Base-by-base conservation (phyloP, 148 eudicot species). In the Heliosperma pusillum region DNA sequence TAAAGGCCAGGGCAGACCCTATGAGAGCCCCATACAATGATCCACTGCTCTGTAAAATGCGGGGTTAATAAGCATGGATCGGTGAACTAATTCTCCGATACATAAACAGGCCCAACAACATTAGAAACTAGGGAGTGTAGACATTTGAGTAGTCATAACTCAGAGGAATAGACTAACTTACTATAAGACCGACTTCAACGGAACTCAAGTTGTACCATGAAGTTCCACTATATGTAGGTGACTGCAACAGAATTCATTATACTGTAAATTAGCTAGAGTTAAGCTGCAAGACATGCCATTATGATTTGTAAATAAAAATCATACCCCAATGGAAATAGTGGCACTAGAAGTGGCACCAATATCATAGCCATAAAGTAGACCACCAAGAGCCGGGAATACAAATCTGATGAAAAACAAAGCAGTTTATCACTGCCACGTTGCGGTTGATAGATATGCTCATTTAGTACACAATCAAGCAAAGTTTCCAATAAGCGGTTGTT, bases 291-390 rank as follows among this genome's bases (percentile, higher is more conserved):
- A 10, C 42, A 7, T 36, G 42, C 6, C 42, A 33, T 3, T 36
- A 36, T 36, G 7, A 10, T 36, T 36, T 10, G 42, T 8, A 36
- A 36, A 62, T 29, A 3, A 21, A 63, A n/a, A 27, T 21, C 72
- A 22, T 84, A 95, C 98, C 92, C 80, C 83, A 64, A 95, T 80
- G 33, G 90, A 89, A 80, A 95, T 86, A 16, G 87, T 75, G 76
- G 96, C 97, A 75, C 86, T 88, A 10, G 98, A 95, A 30, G 98
- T 95, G 67, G 96, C 92, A 70, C 98, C 98, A 82, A 95, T 92
- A 85, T 95, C 98, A 86, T 90, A 92, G 47, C 98, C 98, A 82
- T 92, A 95, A 15, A 95, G 87, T 19, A 89, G 77, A 66, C 97
- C 98, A 76, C 98, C 98, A 80, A 95, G 86, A 70, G 98, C 98